Base-by-base conservation (phyloP, 2,329 filamentous ascomycete genomes). In the Fusarium nelsonii region DNA sequence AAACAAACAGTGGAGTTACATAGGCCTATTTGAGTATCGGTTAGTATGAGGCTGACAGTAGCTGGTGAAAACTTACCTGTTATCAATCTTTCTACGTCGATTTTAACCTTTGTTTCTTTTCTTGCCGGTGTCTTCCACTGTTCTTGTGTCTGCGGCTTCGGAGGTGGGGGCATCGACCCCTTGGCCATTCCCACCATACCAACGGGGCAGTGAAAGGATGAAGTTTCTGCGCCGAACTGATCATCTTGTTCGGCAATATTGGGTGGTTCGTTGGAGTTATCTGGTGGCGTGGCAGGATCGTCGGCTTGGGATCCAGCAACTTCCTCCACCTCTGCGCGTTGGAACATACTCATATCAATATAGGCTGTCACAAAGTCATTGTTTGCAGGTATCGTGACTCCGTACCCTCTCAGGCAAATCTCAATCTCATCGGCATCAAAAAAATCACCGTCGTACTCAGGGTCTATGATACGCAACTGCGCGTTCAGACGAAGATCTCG, bases 321-420 rank as follows among this genome's bases (percentile, higher is more conserved):
- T 16, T 50, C 48, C 28, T 33, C 16, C 1, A 16, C 23, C 3
- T 39, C 48, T 20, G 23, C 30, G 2, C 33, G 15, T 18, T 62
- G 44, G n/a, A 62, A 62, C 58, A 62, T 62, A 0, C 5, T 18
- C 58, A 62, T 61, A 3, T 62, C 58, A 4, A 62, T 61, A 2
- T 62, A 39, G 0, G 56, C 56, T 15, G 56, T 62, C 1, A 62
- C 56, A 8, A 45, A 61, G 4, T 45, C 56, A 6, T 45, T 61
- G 0, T 8, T 20, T 0, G 58, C 2, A 7, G 58, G 58, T 4
- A 62, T 62, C 0, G 56, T 62, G 1, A 62, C 58, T 0, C 58
- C 58, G 12, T 62, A 62, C 4, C 39, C 58, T n/a, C 56, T 34
- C 2, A 62, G 26, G 8, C 26, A 61, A 3, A 62, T 62, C 10